A percentile compares a stretch with the other conserved stretches of the same genome.
Evolutionary conservation across 2,329 filamentous ascomycete genomes (phyloP).

Genomic region (Coleophoma eucalyptorum): DNA sequence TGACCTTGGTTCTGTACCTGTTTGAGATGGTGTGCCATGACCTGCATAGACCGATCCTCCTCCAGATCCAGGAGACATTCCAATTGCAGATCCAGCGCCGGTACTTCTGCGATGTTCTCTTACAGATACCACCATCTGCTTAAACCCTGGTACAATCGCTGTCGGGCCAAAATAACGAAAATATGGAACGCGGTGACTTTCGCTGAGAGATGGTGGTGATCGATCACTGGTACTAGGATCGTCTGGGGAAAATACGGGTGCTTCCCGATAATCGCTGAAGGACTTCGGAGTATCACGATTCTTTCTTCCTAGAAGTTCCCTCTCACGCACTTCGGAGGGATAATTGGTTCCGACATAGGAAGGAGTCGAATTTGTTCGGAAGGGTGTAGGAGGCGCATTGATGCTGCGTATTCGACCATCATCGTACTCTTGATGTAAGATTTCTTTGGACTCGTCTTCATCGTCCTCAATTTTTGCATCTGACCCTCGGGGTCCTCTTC

Average conservation of each 20-base stretch:
- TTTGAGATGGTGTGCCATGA: constrained; percentile 12
- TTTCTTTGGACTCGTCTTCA: constrained; percentile 25
- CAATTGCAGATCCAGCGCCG: constrained; percentile 19
- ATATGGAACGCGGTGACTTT: constrained; percentile 72
- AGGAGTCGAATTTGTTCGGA: background rate
- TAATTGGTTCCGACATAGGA: constrained; percentile 5
- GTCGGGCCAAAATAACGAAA: constrained; percentile 90
- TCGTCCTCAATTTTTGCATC: constrained; percentile 32
- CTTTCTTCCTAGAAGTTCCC: constrained; percentile 1
- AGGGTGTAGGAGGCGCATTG: background rate
- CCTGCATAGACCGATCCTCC: constrained; percentile 14
- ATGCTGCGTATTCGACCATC: no score
- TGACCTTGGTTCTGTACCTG: constrained; percentile 16
- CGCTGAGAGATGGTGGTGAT: constrained; percentile 39
- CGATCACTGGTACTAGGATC: constrained; percentile 26
- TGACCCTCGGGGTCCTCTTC: constrained; percentile 17
- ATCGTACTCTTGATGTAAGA: no score
- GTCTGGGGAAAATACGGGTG: constrained; percentile 17
- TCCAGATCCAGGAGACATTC: constrained; percentile 22
- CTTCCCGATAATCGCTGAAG: constrained; percentile 16
- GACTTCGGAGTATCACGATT: background rate
- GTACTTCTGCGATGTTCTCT: constrained; percentile 60
- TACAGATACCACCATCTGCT: constrained; percentile 84
- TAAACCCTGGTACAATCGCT: constrained; percentile 86
- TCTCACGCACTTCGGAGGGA: background rate